These are phyloP conservation scores for Paraconiothyrium brasiliense DNA, from an alignment of 2,329 filamentous ascomycete species.

Conservation along the genomic window DNA sequence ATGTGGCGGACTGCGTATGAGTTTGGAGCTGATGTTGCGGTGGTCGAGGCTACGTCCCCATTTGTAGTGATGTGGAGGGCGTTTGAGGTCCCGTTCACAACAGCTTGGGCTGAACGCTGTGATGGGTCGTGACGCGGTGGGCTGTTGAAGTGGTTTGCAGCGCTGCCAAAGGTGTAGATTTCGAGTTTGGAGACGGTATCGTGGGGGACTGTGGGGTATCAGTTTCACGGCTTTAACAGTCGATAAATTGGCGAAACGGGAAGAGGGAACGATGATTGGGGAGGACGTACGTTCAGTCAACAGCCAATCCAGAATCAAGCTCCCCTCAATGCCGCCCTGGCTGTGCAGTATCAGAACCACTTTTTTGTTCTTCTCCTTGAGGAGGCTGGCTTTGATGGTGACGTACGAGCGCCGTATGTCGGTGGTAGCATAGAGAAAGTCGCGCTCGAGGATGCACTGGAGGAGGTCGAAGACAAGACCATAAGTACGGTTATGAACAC, in stretches of 20 bases:
- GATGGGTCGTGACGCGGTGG: slow-evolving; percentile 57
- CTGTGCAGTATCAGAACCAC: slow-evolving; percentile 79
- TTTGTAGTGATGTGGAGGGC: too few relatives aligned
- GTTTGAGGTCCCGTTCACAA: too few relatives aligned
- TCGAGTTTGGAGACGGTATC: slow-evolving; percentile 55
- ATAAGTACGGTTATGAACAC: slow-evolving; percentile 77
- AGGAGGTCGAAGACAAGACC: slow-evolving; percentile 80
- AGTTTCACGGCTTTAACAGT: background rate
- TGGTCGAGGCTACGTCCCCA: slow-evolving; percentile 16
- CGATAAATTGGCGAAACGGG: too few relatives aligned
- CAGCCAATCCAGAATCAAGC: slow-evolving; percentile 79
- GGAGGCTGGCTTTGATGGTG: slow-evolving; percentile 70
- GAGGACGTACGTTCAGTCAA: slow-evolving; percentile 75
- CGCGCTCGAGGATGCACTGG: slow-evolving; percentile 80
- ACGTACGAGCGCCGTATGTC: slow-evolving; percentile 69
- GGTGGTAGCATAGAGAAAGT: slow-evolving; percentile 74
- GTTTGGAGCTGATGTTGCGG: slow-evolving; percentile 36
- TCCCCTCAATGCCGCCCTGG: slow-evolving; percentile 79
- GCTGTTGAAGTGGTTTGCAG: slow-evolving; percentile 84
- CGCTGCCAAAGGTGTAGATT: slow-evolving; percentile 79
- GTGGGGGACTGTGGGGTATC: slow-evolving; percentile 53
- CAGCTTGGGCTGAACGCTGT: too few relatives aligned
- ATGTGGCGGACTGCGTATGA: slow-evolving; percentile 59
- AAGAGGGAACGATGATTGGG: slow-evolving; percentile 54
- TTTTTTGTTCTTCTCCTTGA: slow-evolving; percentile 70